Evolutionary conservation across 345 rosid genomes (phyloP), one percentile per base, ranked within the genome.

Genomic region (Erodium maritimum): DNA sequence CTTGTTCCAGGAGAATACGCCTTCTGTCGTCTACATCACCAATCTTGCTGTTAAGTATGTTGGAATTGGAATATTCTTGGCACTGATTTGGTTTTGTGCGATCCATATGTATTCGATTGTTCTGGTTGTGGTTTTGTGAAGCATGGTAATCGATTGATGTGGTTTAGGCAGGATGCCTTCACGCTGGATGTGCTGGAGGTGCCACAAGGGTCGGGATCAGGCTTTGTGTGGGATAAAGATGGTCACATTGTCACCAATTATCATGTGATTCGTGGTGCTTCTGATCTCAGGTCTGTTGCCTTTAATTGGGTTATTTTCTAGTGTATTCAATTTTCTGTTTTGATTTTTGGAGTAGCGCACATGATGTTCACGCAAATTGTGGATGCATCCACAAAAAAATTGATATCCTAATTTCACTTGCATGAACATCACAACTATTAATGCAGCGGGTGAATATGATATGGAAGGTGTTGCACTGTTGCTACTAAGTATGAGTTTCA

Each of bases 131-230:
- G 33, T 25, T 25, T 20, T 56, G 54, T 65, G 19, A 1, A 29
- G 56, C 48, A n/a, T 4, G 37, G 5, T 69, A 20, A n/a, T n/a
- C 55, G 10, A 6, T 33, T 23, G 8, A 19, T 2, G 12, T 21
- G 57, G 48, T 48, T 25, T 69, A 91, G 96, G 84, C 96, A 88
- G 75, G 98, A 91, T 63, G 96, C 84, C 13, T 91, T 91, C 56
- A 91, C 98, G 17, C 72, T 91, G 73, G 98, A 91, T 46, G 87
- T 91, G 34, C 73, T 91, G 73, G 96, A 91, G 82, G 98, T 91
- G 57, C 95, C 98, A 0, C 98, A 91, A 73, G 98, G 96, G 1
- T 88, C 96, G 21, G 96, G 98, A 19, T 91, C 98, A 21, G 95
- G 96, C 33, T 91, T 91, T 67, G 93, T 91, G 20, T 91, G 96